Base-by-base conservation (phyloP, 768 basidiomycete genomes). In the Pisolithus albus region DNA sequence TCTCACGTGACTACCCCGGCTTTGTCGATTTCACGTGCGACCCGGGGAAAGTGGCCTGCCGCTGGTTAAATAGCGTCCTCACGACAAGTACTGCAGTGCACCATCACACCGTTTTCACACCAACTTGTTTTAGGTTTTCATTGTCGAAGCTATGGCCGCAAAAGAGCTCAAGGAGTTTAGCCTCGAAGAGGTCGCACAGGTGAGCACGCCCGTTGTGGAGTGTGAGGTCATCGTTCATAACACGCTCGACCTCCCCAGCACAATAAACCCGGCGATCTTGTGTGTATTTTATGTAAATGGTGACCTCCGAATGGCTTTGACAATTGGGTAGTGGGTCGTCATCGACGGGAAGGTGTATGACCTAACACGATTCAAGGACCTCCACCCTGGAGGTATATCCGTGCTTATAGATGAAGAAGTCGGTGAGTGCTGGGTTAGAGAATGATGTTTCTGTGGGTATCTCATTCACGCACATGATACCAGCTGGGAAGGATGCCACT, bases 291-390 rank as follows among this genome's bases (percentile, higher is more conserved):
- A 7, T 28, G 16, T 23, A 6, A 4, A 23, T 6, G 37, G 19
- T 46, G 16, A 19, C 46, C 13, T 24, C 45, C 6, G 23, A 7
- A 13, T 52, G 60, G 21, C 59, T 34, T 18, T 15, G 2, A 10
- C 24, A 43, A 16, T 32, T 40, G 32, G 39, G 19, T 42, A 88
- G 84, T 92, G 91, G 89, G 71, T 93, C 46, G 78, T 89, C 53
- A 78, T 93, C 52, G 92, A 94, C 62, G 78, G 82, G 50, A 88
- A 88, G 65, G 88, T 92, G 28, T 92, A 83, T 63, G 84, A 93
- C 64, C 70, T 96, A 23, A 82, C 84, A 48, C 83, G 81, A 61
- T 95, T 96, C 69, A 80, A 78, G 48, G 75, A 73, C 45, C 72
- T 93, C 57, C 93, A 96, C 61, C 93, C 91, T 1, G 93, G 92